Evolutionary conservation across 2,329 filamentous ascomycete species (phyloP).

Genomic region (Talaromyces rugulosus): DNA sequence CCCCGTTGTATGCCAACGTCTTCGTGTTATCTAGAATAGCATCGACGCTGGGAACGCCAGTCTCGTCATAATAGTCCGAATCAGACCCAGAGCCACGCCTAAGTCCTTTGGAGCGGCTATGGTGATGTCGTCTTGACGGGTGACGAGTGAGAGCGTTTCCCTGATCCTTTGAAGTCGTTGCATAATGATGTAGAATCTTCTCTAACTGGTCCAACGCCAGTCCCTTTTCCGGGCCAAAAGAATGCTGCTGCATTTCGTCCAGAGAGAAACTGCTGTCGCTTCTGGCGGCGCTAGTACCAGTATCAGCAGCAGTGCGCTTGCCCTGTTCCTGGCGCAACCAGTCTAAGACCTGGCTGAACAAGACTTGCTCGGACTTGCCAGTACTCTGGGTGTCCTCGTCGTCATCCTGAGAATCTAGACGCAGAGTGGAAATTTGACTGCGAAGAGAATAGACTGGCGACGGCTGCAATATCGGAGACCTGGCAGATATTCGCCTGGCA

Average conservation of each 20-base stretch:
- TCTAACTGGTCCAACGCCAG: conserved; percentile 77
- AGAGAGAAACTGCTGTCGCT: conserved; percentile 23
- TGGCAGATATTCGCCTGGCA: conserved; percentile 24
- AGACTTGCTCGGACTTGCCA: conserved; percentile 23
- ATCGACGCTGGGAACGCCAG: conserved; percentile 79
- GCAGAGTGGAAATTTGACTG: conserved; percentile 23
- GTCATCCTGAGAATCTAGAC: conserved; percentile 23
- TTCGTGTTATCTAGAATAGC: conserved; percentile 84
- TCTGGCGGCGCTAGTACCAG: conserved; percentile 33
- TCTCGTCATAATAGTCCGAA: conserved; percentile 80
- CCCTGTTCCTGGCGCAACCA: conserved; percentile 80
- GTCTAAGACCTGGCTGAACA: conserved; percentile 70
- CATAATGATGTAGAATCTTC: conserved; percentile 55
- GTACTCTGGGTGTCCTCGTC: conserved; percentile 17
- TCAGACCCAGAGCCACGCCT: conserved; percentile 64
- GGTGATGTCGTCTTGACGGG: conserved; percentile 30
- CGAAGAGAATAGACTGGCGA: conserved; percentile 22
- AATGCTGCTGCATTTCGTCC: conserved; percentile 36
- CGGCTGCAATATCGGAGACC: conserved; percentile 18
- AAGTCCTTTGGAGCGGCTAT: conserved; percentile 24
- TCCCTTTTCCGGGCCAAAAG: conserved; percentile 63
- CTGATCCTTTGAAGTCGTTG: conserved; percentile 28
- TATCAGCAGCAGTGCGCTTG: conserved; percentile 57
- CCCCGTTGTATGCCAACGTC: conserved; percentile 69
- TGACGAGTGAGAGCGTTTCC: conserved; percentile 18